Evolutionary conservation across 139 green algal genomes (phyloP), one percentile per base, ranked within the genome.

Genomic region (Pedinophyceae sp.): DNA sequence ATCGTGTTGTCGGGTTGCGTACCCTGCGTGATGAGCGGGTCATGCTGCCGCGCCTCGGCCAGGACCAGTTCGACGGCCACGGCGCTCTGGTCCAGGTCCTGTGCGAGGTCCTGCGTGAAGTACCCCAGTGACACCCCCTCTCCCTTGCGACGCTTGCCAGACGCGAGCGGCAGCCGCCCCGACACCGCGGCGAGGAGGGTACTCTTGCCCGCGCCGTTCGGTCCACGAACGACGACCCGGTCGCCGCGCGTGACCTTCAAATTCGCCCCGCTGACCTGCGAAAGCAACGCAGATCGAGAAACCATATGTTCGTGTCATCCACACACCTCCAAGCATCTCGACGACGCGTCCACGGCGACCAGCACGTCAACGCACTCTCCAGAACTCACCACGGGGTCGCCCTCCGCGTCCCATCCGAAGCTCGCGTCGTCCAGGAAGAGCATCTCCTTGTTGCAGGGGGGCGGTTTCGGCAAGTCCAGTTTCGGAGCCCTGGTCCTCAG

Each of bases 71-170:
- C 53, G n/a, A n/a, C n/a, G n/a, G n/a, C n/a, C 57, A 82, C 45
- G 0, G 62, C 70, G 0, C 49, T 29, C 51, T 67, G 27, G 22
- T 81, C 68, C 27, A 73, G 62, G 1, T 66, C 66, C 66, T 74
- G 70, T 6, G 77, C 77, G n/a, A 89, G 65, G 50, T 86, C 80
- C 50, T 89, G 80, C 2, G 47, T 69, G 70, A 89, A 89, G 24
- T 81, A 53, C 15, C 63, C 70, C 16, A 86, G 24, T 34, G 66
- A 56, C 17, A 71, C 75, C 20, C 75, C 73, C 23, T 82, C 69
- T 3, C 75, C 80, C 7, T 70, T 50, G 38, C 57, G 54, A 6
- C 67, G 54, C 27, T 23, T 50, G 26, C 80, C 80, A 0, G 2
- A 54, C 67, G 62, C 68, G 29, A 78, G 60, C 19, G 62, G 47